Conservation (phyloP, 2,329 filamentous ascomycete species). For the Arthroderma uncinatum region DNA sequence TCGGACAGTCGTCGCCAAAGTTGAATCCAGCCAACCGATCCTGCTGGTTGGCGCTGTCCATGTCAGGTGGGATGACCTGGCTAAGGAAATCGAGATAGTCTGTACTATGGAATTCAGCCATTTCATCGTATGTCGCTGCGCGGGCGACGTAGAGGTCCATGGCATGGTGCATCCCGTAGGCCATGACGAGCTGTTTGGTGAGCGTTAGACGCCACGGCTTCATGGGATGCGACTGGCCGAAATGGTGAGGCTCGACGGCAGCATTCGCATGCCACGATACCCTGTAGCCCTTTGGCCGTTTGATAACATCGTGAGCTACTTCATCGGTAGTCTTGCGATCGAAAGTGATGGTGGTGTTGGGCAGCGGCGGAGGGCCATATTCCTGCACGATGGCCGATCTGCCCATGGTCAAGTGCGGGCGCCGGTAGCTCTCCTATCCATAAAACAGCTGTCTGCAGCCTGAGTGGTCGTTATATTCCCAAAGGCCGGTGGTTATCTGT, state of each 20-base stretch:
- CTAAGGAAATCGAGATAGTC: conserved; percentile 88
- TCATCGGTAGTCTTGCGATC: conserved; percentile 43
- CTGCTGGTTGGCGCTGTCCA: conserved; percentile 52
- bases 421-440: background rate
- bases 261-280: conserved; percentile 96
- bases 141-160: conserved; percentile 91
- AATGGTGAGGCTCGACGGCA: conserved; percentile 91
- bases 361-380: conserved; percentile 33
- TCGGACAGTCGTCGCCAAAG: conserved; percentile 84
- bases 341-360: conserved; percentile 36
- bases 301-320: conserved; percentile 55
- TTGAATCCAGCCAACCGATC: conserved; percentile 58
- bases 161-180: conserved; percentile 88
- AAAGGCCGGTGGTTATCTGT: background rate
- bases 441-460: background rate
- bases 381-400: conserved; percentile 40
- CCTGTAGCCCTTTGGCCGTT: conserved; percentile 69
- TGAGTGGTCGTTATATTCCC: background rate
- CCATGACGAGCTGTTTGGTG: conserved; percentile 86
- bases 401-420: conserved; percentile 24
- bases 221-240: conserved; percentile 95
- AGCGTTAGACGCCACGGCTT: conserved; percentile 95
- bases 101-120: conserved; percentile 71
- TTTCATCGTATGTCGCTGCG: conserved; percentile 74
- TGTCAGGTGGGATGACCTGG: conserved; percentile 58